Evolutionary conservation across 1,139 yeast genomes (phyloP), one percentile per base, ranked within the genome.

Genomic region (Geotrichum aggregatum): DNA sequence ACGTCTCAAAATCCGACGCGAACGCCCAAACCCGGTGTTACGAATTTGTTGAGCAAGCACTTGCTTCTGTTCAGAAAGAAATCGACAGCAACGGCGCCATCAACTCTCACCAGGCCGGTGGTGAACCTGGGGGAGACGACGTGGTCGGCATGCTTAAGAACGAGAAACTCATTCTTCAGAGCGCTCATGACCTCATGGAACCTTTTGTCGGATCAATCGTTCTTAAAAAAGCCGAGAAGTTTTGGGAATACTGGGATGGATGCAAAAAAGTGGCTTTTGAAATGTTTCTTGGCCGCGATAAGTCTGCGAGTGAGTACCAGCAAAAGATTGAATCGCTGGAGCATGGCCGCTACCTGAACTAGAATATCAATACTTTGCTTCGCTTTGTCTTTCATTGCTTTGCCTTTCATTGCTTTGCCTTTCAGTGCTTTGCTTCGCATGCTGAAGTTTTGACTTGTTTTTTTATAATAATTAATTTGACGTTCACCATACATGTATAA

Each of bases 1-100:
- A 57, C 47, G 62, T 64, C 47, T 67, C 70, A 16, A 28, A 49
- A 11, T 50, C 57, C 19, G 71, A 67, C 49, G 63, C 62, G 14
- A 54, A 34, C 3, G 71, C 71, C 3, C 71, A 67, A 54, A 48
- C 46, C 22, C 58, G 68, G 2, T 67, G 70, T 62, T 64, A 50
- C 52, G 56, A 55, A 6, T 66, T 60, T 54, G 59, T 67, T 13
- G 36, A 52, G 39, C 47, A 54, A 18, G 63, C 67, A 0, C 47
- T 58, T 24, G 41, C 46, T 26, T 31, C 38, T 22, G 52, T 63
- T 26, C 52, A 60, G 38, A 43, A 45, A 31, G 49, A 49, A 26
- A 47, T 54, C 31, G 39, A 44, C 26, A 14, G 35, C 28, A 42
- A 26, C 26, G 44, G 38, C 19, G 3, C 22, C 24, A 11, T 10